Base-by-base conservation (phyloP, 2,329 filamentous ascomycete genomes). In the Cercospora citrullina region DNA sequence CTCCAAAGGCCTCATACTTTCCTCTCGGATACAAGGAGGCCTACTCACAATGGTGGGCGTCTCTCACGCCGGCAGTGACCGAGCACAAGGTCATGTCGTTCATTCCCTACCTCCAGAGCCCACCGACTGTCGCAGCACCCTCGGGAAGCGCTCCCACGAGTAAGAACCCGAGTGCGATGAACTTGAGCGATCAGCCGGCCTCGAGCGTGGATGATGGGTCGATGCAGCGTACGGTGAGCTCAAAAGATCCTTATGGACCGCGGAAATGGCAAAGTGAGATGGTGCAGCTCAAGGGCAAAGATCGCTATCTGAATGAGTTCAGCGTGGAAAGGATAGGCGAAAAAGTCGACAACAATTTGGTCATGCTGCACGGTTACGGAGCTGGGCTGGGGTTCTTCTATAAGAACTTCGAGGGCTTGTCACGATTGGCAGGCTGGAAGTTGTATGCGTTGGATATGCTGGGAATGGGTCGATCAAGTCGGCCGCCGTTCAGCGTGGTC, bases 371-470 rank as follows among this genome's bases (percentile, higher is more conserved):
- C 78, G 95, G 95, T 69, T 99, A 99, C 79, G 95, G 95, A 58
- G 95, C 95, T 2, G 95, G 95, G 0, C 85, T 99, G 0, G 95
- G 94, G 23, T 98, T 99, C 81, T 99, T 96, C 84, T 99, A 97
- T 85, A 94, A 95, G 81, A 99, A 99, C 78, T 97, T 96, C 69
- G 95, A 99, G 79, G 89, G 90, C 5, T 82, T 99, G 36, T 94
- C 90, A 57, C 89, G 94, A 18, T 82, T 89, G 1, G 84, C 86
- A 30, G 93, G 94, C 30, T 96, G 95, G 89, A 94, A 92, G 75
- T 82, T 99, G 18, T 98, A 95, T 77, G 93, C 94, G 0, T 83
- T 99, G n/a, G 94, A 99, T 76, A 88, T 98, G 85, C 85, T 97
- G 16, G 94, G 94, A 67, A 97, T 97, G 92, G 94, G 94, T 67